A percentile compares a stretch with the other conserved stretches of the same genome.
Conservation (phyloP, 2,329 filamentous ascomycete genomes). For the Pseudocercospora macadamiae region DNA sequence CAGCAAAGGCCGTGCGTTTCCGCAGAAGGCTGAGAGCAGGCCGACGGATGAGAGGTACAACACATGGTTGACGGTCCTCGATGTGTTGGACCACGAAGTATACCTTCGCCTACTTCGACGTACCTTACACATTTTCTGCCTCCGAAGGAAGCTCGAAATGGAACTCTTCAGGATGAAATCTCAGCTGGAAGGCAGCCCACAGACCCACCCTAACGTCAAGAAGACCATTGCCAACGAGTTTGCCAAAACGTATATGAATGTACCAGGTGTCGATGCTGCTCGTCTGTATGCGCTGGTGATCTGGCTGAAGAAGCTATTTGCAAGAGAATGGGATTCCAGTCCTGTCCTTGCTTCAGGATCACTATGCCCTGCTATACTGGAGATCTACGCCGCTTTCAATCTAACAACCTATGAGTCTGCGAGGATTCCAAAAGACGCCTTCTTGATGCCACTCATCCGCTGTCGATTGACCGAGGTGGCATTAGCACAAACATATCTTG, state of each 20-base stretch:
- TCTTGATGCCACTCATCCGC: conserved; percentile 20
- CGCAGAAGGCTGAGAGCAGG: conserved; percentile 15
- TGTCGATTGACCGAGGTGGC: conserved; percentile 10
- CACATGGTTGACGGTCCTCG: conserved; percentile 23
- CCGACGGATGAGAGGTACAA: conserved; percentile 22
- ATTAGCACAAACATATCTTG: conserved; percentile 12
- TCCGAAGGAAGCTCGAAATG: conserved; percentile 1
- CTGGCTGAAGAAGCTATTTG: conserved; percentile 27
- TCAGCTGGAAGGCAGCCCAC: neutral
- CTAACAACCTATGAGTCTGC: neutral
- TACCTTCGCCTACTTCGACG: conserved; percentile 17
- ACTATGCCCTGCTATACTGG: conserved; percentile 16
- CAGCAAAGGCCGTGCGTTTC: conserved; percentile 24
- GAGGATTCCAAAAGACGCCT: conserved; percentile 1
- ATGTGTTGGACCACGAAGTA: conserved; percentile 19
- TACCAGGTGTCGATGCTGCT: neutral
- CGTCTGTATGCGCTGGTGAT: conserved; percentile 13
- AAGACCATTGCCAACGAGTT: neutral
- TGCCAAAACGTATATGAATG: neutral
- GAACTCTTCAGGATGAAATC: neutral
- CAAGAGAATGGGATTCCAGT: conserved; percentile 19
- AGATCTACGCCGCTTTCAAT: conserved; percentile 10
- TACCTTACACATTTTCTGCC: conserved; percentile 11
- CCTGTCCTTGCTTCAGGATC: conserved; percentile 8
- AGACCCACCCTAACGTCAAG: neutral